phyloP scores from a whole-genome alignment of 768 basidiomycete species.

The Rhodotorula sphaerocarpa region DNA sequence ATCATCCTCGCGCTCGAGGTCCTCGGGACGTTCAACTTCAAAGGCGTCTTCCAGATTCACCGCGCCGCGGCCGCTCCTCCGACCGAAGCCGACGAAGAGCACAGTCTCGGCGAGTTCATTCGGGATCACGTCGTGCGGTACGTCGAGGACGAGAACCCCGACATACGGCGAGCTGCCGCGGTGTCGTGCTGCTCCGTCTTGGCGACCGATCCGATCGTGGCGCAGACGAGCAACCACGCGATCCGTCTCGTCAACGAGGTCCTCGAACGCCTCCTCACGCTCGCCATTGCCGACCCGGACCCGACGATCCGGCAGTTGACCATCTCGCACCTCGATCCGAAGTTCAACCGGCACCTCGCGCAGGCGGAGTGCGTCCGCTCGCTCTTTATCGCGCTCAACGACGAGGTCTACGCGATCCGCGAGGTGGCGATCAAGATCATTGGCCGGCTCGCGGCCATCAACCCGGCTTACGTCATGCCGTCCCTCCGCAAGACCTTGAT shows the following conservation, averaged over 20 bases:
- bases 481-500: conserved; percentile 89
- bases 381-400: conserved; percentile 92
- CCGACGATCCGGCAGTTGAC: conserved; percentile 76
- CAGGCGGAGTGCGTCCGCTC: conserved; percentile 98
- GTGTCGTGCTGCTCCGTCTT: conserved; percentile 85
- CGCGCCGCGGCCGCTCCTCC: neutral
- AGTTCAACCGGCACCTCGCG: conserved; percentile 92
- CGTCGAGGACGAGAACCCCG: conserved; percentile 80
- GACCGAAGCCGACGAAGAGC: conserved; percentile 51
- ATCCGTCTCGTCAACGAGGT: conserved; percentile 97
- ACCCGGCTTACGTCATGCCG: conserved; percentile 98
- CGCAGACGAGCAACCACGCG: conserved; percentile 88
- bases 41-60: conserved; percentile 51
- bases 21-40: conserved; percentile 88
- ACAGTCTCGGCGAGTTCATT: conserved; percentile 90
- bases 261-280: conserved; percentile 87
- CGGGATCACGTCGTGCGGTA: conserved; percentile 84
- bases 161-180: conserved; percentile 81
- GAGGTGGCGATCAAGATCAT: conserved; percentile 83
- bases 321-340: conserved; percentile 73
- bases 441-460: conserved; percentile 84
- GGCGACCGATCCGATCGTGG: conserved; percentile 88
- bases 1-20: conserved; percentile 72
- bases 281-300: conserved; percentile 70
- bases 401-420: conserved; percentile 89